Percentiles rank a stretch among this genome's conserved stretches.
These are phyloP conservation scores for Peronospora farinosa DNA, from an alignment of 352 stramenopile species.

Conservation along the genomic window DNA sequence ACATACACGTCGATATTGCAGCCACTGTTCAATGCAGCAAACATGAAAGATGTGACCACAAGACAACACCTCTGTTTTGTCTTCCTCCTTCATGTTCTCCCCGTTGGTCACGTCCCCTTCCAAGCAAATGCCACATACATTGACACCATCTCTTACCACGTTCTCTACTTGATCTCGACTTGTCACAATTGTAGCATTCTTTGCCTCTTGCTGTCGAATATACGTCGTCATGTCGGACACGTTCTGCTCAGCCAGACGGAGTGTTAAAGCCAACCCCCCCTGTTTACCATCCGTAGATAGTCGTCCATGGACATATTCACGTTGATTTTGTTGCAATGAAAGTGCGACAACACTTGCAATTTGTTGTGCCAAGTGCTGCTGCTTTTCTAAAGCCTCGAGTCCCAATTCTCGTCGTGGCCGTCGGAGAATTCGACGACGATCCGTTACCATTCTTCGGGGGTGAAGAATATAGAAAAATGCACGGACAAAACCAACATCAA, in stretches of 20 bases:
- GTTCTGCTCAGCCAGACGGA: constrained; percentile 27
- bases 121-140: constrained; percentile 37
- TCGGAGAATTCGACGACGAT: constrained; percentile 2
- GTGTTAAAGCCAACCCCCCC: constrained; percentile 20
- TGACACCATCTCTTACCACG: neutral
- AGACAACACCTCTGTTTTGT: constrained; percentile 17
- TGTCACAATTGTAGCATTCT: constrained; percentile 2
- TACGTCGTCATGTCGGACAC: constrained; percentile 25
- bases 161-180: neutral
- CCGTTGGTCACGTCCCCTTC: constrained; percentile 6
- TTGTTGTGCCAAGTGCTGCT: constrained; percentile 11
- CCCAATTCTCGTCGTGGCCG: constrained; percentile 15
- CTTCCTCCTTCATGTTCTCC: neutral
- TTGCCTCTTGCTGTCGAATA: constrained; percentile 6
- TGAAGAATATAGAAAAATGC: constrained; percentile 1
- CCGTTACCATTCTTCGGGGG: constrained; percentile 1
- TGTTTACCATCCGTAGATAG: constrained; percentile 1
- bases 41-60: constrained; percentile 41
- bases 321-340: constrained; percentile 18
- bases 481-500: neutral
- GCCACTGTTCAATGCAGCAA: constrained; percentile 30
- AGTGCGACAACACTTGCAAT: constrained; percentile 26
- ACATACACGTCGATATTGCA: constrained; percentile 30
- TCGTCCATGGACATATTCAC: neutral
- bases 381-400: constrained; percentile 15